Base-by-base conservation (phyloP, 1,284 basidiomycete genomes). In the Trametes sp. region DNA sequence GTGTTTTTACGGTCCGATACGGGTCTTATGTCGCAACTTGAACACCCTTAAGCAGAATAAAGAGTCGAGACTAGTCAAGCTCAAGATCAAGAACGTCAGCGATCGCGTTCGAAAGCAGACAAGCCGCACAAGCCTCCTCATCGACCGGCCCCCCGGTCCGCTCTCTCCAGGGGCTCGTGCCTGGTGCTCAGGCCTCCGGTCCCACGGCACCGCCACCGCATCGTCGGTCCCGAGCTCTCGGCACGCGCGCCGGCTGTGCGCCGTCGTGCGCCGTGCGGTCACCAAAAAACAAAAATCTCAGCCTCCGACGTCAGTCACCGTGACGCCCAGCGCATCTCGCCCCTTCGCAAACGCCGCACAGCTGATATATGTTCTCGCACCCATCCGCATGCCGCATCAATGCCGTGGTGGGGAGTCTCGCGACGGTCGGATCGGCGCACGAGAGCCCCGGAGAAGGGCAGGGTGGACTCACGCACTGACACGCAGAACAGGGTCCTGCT, bases 141-240 rank as follows among this genome's bases (percentile, higher is more conserved):
- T n/a, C n/a, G n/a, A n/a, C n/a, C n/a, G n/a, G n/a, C n/a, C n/a
- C n/a, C n/a, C n/a, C n/a, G n/a, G n/a, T n/a, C n/a, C n/a, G n/a
- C n/a, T n/a, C 53, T n/a, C 16, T 8, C n/a, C 54, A 19, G 54
- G 42, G 16, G 8, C 41, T 21, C 21, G 55, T 50, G 21, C 56
- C 56, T 57, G 46, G 59, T n/a, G n/a, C n/a, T n/a, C n/a, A n/a
- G n/a, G n/a, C n/a, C n/a, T n/a, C n/a, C n/a, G n/a, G n/a, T n/a
- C n/a, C n/a, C 38, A 38, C 38, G 21, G 41, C 59, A 61, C 59
- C 48, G 59, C 59, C 59, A 61, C 59, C 58, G 58, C n/a, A 59
- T 54, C 52, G 35, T 46, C 58, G 35, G 35, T 50, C 56, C 46
- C 24, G 52, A 28, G 26, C 52, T 29, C 9, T 41, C 38, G 21